Evolutionary conservation across 306 rosid species (phyloP).

Genomic region (Gillenia trifoliata): DNA sequence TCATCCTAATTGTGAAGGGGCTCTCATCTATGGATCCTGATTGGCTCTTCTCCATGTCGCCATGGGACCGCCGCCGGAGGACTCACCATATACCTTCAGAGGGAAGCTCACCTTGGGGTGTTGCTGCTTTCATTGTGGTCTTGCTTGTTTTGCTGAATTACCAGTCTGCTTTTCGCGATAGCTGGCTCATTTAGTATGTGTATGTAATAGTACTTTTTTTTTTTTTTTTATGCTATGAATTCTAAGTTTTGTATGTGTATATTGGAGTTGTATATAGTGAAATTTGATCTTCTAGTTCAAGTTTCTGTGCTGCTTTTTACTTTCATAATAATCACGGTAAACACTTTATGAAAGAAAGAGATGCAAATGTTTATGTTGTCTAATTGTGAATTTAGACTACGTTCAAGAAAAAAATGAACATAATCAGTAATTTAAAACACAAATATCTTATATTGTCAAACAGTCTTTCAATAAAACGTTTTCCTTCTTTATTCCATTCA

Average conservation of each 20-base stretch:
- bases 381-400: not conserved
- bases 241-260: not conserved
- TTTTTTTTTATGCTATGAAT: not conserved
- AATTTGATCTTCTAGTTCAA: not conserved
- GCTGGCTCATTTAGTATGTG: constrained; percentile 45
- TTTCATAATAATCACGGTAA: not conserved
- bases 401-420: not conserved
- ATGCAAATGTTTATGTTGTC: not conserved
- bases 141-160: constrained; percentile 61
- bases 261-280: not conserved
- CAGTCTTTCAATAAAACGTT: not conserved
- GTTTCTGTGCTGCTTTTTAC: not conserved
- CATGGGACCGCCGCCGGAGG: constrained; percentile 47
- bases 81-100: constrained; percentile 51
- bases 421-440: too few relatives aligned
- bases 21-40: constrained; percentile 58
- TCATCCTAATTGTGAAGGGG: constrained; percentile 53
- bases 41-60: constrained; percentile 37
- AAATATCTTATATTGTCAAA: not conserved
- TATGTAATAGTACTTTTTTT: not conserved
- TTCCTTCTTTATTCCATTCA: not conserved
- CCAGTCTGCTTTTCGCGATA: constrained; percentile 58
- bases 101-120: constrained; percentile 95
- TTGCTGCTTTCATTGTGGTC: constrained; percentile 73
- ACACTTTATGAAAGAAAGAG: not conserved